Evolutionary conservation across 2,329 filamentous ascomycete species (phyloP), one percentile per base, ranked within the genome.

Genomic region (Rhynchosporium graminicola): DNA sequence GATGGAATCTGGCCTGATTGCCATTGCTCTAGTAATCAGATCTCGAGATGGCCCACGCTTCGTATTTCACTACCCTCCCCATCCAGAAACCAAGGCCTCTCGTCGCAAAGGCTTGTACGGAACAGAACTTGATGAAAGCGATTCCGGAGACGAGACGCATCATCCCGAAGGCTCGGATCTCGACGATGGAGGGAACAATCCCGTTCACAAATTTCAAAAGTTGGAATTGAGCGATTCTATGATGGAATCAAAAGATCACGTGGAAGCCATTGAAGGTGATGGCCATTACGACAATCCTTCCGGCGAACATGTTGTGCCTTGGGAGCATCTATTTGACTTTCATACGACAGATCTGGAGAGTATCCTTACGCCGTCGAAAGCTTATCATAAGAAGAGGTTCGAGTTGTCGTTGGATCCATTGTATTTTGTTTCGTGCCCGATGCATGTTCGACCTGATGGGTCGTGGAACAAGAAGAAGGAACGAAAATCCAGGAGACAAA

Each of bases 21-120:
- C 69, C 13, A 67, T 75, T 47, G 69, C 69, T 2, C 62, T 75
- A 12, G 67, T 72, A 20, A 71, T 74, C 45, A 68, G 89, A 67
- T 90, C 89, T 40, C 86, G 89, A 67, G 89, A 91, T 69, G 91
- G 92, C 15, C 90, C 92, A 33, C 86, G 87, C 67, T 89, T 95
- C 70, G 89, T 95, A 70, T 96, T 93, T 76, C 91, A 96, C 76
- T 95, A 95, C 72, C 92, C 92, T n/a, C 83, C 87, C 69, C 76
- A 79, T 71, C 75, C 80, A 67, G 76, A 78, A 61, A 74, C 74
- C 40, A 68, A 76, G 45, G 72, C 76, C 61, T 70, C 75, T 28
- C 64, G 70, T 38, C 57, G 65, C 12, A 63, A 66, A 47, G 61
- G 63, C 12, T 64, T 71, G 48, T 73, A 71, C 43, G 72, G 73